phyloP scores from a whole-genome alignment of 208 protist species.

The Ichthyophonus hoferi region DNA sequence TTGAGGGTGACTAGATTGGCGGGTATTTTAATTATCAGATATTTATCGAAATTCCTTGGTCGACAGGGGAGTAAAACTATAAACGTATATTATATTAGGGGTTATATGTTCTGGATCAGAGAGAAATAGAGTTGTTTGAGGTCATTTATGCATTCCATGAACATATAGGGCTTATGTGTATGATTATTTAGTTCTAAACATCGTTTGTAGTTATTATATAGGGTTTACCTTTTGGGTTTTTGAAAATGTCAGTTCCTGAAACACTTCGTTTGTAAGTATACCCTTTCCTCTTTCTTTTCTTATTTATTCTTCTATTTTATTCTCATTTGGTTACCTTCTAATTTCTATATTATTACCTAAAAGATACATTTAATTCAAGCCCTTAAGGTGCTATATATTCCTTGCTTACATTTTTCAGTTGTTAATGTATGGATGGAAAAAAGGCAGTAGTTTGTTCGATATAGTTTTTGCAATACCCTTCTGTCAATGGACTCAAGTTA shows the following conservation, averaged over 20 bases:
- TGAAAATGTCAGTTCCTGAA: neutral
- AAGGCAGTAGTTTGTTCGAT: too few relatives aligned
- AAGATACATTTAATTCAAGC: too few relatives aligned
- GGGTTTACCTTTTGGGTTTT: neutral
- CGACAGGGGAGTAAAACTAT: too few relatives aligned
- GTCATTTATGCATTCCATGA: neutral
- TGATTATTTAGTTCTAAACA: neutral
- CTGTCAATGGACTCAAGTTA: too few relatives aligned
- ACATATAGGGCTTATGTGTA: neutral
- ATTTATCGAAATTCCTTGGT: too few relatives aligned
- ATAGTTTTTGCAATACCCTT: too few relatives aligned
- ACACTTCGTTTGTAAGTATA: neutral
- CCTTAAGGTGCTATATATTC: neutral
- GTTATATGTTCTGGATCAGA: too few relatives aligned
- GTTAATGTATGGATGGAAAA: neutral
- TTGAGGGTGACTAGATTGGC: too few relatives aligned
- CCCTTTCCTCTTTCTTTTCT: neutral
- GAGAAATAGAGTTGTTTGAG: neutral
- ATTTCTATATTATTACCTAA: neutral
- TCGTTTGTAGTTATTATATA: neutral
- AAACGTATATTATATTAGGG: too few relatives aligned
- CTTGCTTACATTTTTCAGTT: neutral
- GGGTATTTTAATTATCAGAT: too few relatives aligned
- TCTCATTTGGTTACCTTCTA: neutral
- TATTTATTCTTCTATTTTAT: neutral